Percentiles rank a stretch among this genome's conserved stretches.
These are phyloP conservation scores for Oemleria cerasiformis DNA, from an alignment of 306 rosid species.

Conservation along the genomic window DNA sequence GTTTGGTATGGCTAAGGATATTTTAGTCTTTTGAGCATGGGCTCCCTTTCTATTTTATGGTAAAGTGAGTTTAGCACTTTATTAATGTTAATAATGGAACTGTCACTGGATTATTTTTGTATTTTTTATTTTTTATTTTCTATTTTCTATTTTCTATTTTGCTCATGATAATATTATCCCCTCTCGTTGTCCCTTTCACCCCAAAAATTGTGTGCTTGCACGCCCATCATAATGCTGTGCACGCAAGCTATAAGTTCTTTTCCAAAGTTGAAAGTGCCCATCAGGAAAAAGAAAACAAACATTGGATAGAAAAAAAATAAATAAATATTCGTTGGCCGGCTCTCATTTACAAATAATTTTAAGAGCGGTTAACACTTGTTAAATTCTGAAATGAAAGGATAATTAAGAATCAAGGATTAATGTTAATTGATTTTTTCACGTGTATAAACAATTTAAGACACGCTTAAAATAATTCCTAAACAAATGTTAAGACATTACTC, in stretches of 20 bases:
- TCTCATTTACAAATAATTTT: background rate
- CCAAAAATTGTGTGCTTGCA: slow-evolving; percentile 36
- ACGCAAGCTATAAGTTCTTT: slow-evolving; percentile 25
- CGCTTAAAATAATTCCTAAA: background rate
- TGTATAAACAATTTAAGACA: too few relatives aligned
- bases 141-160: background rate
- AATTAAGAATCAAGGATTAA: too few relatives aligned
- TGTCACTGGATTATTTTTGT: slow-evolving; percentile 24
- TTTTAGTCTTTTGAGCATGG: background rate
- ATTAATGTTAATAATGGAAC: slow-evolving; percentile 27
- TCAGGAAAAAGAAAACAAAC: background rate
- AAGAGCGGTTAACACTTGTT: too few relatives aligned
- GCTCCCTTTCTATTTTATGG: slow-evolving; percentile 5
- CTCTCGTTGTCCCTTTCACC: slow-evolving; percentile 24
- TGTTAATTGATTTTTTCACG: too few relatives aligned
- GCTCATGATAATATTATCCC: slow-evolving; percentile 12
- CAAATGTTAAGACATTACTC: background rate
- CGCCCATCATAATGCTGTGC: slow-evolving; percentile 37
- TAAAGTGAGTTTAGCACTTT: slow-evolving; percentile 15
- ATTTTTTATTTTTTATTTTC: slow-evolving; percentile 2
- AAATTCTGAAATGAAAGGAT: too few relatives aligned
- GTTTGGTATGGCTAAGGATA: slow-evolving; percentile 18
- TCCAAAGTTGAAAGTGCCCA: background rate
- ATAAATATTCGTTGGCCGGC: too few relatives aligned
- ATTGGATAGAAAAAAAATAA: background rate